Evolutionary conservation across 192 early-diverging fungal species (phyloP), one percentile per base, ranked within the genome.

Genomic region (Dimargaris xerosporica): DNA sequence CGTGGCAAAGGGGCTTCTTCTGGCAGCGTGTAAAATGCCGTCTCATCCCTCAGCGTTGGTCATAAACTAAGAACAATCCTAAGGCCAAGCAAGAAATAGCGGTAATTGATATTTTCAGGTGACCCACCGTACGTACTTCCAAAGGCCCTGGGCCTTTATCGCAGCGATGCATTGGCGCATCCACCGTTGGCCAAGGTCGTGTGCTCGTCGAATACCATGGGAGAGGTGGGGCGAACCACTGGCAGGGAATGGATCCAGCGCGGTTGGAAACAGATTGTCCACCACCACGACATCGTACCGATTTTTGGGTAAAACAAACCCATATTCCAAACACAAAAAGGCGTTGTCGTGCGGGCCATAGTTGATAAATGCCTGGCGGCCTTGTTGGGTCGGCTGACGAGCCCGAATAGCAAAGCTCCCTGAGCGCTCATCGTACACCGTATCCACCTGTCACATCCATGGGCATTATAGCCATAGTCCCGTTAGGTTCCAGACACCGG

Each of bases 311-410:
- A 56, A 28, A n/a, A 19, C 19, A 34, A 56, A 56, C 15, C 54
- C 54, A 56, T 56, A 56, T 34, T 56, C 54, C 19, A 28, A 34
- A 13, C n/a, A 19, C 29, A 56, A 9, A 6, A 19, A 34, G 23
- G 19, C 54, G 29, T 56, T 56, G 54, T 56, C 54, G 54, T 56
- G 54, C 26, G 54, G 54, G 9, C 54, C 54, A 56, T 56, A 56
- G 54, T 56, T 56, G 34, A 56, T 56, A 34, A 56, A 56, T 17
- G 30, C 54, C 28, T 56, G 23, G 34, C 30, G 28, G 16, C 28
- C 54, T 10, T n/a, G 28, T 9, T 11, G 34, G 28, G 29, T 30
- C 19, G 28, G 28, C 19, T 26, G 30, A 28, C 34, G n/a, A 2
- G 54, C 29, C 16, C 54, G 54, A 34, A 56, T 56, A n/a, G 34